Evolutionary conservation across 1,139 yeast species (phyloP).

Genomic region (Geotrichum klebahnii): DNA sequence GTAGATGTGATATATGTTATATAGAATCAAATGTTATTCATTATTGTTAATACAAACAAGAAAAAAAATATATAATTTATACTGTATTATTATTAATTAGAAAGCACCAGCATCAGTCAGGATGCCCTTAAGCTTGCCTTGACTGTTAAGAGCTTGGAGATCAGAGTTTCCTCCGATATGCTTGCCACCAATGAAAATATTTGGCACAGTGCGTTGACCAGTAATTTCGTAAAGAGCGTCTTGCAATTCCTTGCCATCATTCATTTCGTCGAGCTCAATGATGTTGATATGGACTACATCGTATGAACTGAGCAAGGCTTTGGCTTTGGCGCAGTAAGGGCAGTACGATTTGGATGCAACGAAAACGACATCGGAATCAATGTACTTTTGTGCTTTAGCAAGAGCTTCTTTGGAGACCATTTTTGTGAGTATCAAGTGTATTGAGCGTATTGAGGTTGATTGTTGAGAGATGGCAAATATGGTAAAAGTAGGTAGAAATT

Average conservation of each 20-base stretch:
- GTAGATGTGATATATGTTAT: no score
- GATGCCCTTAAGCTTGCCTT: conserved; percentile 41
- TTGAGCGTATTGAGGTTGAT: no score
- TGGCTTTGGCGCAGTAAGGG: conserved; percentile 35
- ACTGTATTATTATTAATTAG: neutral
- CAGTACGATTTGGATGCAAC: conserved; percentile 23
- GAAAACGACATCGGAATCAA: conserved; percentile 17
- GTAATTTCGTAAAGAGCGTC: conserved; percentile 69
- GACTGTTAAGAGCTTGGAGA: conserved; percentile 55
- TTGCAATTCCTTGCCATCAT: conserved; percentile 67
- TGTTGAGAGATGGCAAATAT: neutral
- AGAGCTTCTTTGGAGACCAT: conserved; percentile 10
- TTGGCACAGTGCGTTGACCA: conserved; percentile 93
- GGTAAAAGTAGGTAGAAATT: neutral
- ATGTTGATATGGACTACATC: conserved; percentile 27
- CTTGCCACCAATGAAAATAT: conserved; percentile 80
- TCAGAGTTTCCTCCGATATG: conserved; percentile 95
- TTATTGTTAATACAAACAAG: no score
- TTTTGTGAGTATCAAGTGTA: no score
- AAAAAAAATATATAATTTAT: neutral
- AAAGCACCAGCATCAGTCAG: conserved; percentile 29
- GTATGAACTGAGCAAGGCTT: conserved; percentile 28
- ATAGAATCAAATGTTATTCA: no score
- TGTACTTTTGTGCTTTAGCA: conserved; percentile 14
- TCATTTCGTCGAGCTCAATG: conserved; percentile 31